Base-by-base conservation (phyloP, 139 green algal species). In the Chlorella sp. region DNA sequence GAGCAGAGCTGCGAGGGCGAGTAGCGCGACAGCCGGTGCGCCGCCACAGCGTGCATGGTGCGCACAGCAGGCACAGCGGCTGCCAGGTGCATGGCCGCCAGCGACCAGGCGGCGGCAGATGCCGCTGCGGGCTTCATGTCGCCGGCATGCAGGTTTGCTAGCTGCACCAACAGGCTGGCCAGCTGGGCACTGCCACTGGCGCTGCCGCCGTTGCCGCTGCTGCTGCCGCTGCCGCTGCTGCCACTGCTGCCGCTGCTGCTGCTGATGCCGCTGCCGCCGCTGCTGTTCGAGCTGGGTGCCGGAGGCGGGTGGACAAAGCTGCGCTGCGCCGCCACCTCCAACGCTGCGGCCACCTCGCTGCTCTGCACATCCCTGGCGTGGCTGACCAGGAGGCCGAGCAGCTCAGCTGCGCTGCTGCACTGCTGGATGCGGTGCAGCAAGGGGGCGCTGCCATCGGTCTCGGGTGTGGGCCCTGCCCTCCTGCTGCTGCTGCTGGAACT, bases 1-100 rank as follows among this genome's bases (percentile, higher is more conserved):
- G 74, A 54, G 54, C 73, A 85, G 7, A 88, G 36, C 75, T 90
- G 72, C 51, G 54, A 64, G 36, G 86, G 86, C 20, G 41, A 38
- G 44, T 80, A 90, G 38, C 13, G 34, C 13, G 54, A 22, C 30
- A 87, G 54, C 36, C 48, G 78, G 4, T 24, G 44, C 32, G 82
- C 58, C 44, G 76, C 85, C 75, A 73, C 36, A 17, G 30, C 30
- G 22, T 76, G 79, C 43, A 84, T 62, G 22, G 3, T 28, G 40
- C 79, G 64, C 79, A 84, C 34, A 17, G 64, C 64, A 0, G 64
- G 64, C 19, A 34, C 64, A 32, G 64, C 79, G 0, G 64, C 17
- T n/a, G 32, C 38, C 32, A 76, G 64, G n/a, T 76, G 41, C 41
- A 84, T 67, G 19, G 44, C 64, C 0, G 56, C 64, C 64, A 76